A percentile compares a stretch with the other conserved stretches of the same genome.
phyloP scores from a whole-genome alignment of 2,329 filamentous ascomycete species.

The Hypoxylon sp. region DNA sequence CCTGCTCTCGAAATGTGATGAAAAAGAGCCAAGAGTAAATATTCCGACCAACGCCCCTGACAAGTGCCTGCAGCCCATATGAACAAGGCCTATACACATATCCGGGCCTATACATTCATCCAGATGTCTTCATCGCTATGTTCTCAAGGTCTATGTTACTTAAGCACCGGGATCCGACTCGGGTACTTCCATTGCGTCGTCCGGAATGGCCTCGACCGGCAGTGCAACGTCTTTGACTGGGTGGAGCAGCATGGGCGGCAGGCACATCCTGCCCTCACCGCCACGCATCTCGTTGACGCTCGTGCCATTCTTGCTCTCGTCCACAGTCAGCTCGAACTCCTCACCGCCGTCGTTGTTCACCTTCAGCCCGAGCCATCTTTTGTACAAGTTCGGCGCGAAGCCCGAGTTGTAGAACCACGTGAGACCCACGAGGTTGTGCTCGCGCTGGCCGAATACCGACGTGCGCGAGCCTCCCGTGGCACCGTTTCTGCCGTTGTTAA shows the following conservation, averaged over 20 bases:
- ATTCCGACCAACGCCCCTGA: constrained; percentile 24
- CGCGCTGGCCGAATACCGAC: constrained; percentile 80
- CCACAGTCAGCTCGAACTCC: constrained; percentile 71
- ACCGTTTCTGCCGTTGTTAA: constrained; percentile 81
- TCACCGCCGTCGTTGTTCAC: constrained; percentile 82
- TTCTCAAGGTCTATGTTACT: background rate
- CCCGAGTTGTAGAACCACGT: constrained; percentile 92
- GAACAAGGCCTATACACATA: constrained; percentile 8
- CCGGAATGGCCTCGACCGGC: constrained; percentile 65
- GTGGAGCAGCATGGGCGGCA: constrained; percentile 89
- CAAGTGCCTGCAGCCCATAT: constrained; percentile 22
- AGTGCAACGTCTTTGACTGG: constrained; percentile 81
- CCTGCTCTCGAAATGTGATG: background rate
- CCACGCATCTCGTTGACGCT: constrained; percentile 64
- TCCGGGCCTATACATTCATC: constrained; percentile 17
- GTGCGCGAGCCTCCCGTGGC: constrained; percentile 76
- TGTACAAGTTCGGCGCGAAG: constrained; percentile 83
- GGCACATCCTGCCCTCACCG: constrained; percentile 86
- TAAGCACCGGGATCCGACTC: constrained; percentile 60
- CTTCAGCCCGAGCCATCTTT: constrained; percentile 83
- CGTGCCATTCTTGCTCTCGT: constrained; percentile 58
- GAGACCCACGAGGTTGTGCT: constrained; percentile 87
- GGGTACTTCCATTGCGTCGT: constrained; percentile 52
- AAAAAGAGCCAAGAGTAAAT: constrained; percentile 10
- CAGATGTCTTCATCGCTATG: background rate